Evolutionary conservation across 2,329 filamentous ascomycete genomes (phyloP), one percentile per base, ranked within the genome.

Genomic region (Alternaria hordeiaustralica): DNA sequence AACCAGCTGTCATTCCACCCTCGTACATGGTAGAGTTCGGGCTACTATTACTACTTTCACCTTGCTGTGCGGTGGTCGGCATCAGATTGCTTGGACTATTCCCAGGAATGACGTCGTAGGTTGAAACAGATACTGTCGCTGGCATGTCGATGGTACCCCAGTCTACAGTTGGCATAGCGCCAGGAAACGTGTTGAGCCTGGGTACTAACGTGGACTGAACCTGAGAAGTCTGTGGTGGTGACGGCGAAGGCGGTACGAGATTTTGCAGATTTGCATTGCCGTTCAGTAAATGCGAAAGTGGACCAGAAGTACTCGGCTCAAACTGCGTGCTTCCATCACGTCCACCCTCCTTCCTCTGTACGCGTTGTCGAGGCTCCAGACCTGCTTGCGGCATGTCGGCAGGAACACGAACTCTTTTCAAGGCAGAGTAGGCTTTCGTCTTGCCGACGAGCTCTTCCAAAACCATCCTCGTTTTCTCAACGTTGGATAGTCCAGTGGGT

Each of bases 371-470:
- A 26, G 65, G 71, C 28, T 80, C 81, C 76, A 53, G 76, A 71
- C 55, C 69, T 18, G 64, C 60, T 15, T 70, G 78, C 9, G 80
- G 74, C 64, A 85, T 83, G 45, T 76, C 78, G 5, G 78, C 83
- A 0, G 87, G 86, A 1, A 86, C 85, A 15, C 87, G 82, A 74
- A 87, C 83, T 64, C 87, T 87, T 43, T 89, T 85, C 80, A 89
- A 84, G 23, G 80, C 82, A 70, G 86, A 84, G 71, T 90, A 92
- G 4, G 87, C 80, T 13, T 85, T 83, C 30, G 87, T 87, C 68
- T 89, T 88, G 41, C 86, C 84, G 68, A 86, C 82, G 41, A 93
- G 83, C 63, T 92, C 89, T 10, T 82, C 82, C 30, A 93, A 79
- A 1, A 94, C 85, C 20, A 84, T 83, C 28, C 87, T 80, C 11